These are phyloP conservation scores for Hypericum androsaemum DNA, from an alignment of 345 rosid genomes.

Conservation along the genomic window DNA sequence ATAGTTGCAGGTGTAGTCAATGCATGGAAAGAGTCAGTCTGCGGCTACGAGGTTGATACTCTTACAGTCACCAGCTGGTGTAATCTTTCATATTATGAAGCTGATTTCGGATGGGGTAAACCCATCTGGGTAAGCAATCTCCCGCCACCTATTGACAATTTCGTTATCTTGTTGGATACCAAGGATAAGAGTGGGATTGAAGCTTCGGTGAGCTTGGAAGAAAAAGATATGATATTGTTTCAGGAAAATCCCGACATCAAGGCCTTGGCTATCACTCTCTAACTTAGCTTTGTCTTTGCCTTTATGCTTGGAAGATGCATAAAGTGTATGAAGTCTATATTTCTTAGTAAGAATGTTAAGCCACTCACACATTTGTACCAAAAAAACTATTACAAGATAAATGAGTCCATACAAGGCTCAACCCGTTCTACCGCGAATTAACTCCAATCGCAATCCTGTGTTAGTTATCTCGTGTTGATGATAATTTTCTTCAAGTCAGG, in stretches of 20 bases:
- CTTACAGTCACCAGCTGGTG: slow-evolving; percentile 16
- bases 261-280: neutral
- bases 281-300: too few species aligned
- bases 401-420: too few species aligned
- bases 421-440: too few species aligned
- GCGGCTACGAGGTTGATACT: neutral
- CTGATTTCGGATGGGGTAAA: slow-evolving; percentile 25
- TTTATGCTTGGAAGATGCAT: too few species aligned
- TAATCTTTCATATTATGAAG: slow-evolving; percentile 11
- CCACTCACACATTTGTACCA: too few species aligned
- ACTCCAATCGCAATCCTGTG: too few species aligned
- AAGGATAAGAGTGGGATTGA: slow-evolving; percentile 15
- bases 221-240: slow-evolving; percentile 11
- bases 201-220: slow-evolving; percentile 15
- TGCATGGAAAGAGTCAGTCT: neutral
- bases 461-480: too few species aligned
- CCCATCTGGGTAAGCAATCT: slow-evolving; percentile 13
- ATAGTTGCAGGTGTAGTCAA: neutral
- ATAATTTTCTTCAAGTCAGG: too few species aligned
- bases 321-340: too few species aligned
- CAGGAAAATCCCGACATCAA: slow-evolving; percentile 6
- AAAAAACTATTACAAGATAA: too few species aligned
- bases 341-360: too few species aligned
- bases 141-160: neutral
- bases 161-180: slow-evolving; percentile 9